phyloP scores from a whole-genome alignment of 495 filamentous ascomycete genomes.

The Aspergillus nidulans region DNA sequence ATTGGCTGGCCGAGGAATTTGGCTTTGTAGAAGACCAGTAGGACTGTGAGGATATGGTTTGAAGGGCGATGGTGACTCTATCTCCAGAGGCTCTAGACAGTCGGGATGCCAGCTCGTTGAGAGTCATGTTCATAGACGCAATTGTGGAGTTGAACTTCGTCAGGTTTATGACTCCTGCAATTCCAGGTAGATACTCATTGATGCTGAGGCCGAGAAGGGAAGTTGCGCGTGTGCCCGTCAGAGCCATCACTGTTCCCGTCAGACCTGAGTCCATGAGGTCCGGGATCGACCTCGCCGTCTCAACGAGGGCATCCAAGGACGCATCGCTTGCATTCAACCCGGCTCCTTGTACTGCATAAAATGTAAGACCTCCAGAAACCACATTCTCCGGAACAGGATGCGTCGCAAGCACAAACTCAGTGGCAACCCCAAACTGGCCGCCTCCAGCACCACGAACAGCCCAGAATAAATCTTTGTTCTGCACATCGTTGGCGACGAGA shows the following conservation, averaged over 20 bases:
- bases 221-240: not conserved
- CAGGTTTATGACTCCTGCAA: not conserved
- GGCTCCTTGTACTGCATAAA: not conserved
- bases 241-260: not conserved
- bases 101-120: slow-evolving; percentile 4
- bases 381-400: slow-evolving; percentile 32
- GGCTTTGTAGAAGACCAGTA: slow-evolving; percentile 12
- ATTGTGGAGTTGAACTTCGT: not conserved
- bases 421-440: slow-evolving; percentile 35
- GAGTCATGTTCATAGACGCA: slow-evolving; percentile 7
- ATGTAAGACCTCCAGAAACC: slow-evolving; percentile 21
- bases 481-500: slow-evolving; percentile 37
- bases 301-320: slow-evolving; percentile 41
- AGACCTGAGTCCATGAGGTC: slow-evolving; percentile 30
- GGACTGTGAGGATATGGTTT: not conserved
- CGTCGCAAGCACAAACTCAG: slow-evolving; percentile 33
- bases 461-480: slow-evolving; percentile 54
- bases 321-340: slow-evolving; percentile 16
- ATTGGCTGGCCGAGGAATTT: not conserved
- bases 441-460: slow-evolving; percentile 30
- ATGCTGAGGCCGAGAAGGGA: not conserved
- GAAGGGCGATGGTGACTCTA: not conserved
- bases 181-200: not conserved
- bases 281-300: slow-evolving; percentile 36
- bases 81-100: not conserved